Conservation (phyloP, 139 green algal genomes). For the Ettlia oleoabundans region DNA sequence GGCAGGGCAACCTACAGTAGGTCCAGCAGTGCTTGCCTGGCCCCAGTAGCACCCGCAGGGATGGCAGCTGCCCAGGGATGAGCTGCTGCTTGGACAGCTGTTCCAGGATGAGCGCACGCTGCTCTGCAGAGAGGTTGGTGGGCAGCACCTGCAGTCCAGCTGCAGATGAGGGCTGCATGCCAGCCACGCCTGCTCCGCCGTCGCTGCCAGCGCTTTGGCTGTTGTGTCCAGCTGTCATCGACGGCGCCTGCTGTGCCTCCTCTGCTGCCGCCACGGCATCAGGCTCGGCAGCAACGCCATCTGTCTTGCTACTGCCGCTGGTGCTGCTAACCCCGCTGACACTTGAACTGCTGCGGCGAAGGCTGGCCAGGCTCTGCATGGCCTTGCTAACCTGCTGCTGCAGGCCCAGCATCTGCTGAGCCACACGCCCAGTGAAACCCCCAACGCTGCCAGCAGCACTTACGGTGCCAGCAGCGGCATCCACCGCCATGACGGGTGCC, state of each 20-base stretch:
- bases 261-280: background rate
- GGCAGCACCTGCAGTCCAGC: background rate
- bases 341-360: background rate
- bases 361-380: slow-evolving; percentile 20
- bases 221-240: background rate
- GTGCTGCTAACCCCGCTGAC: background rate
- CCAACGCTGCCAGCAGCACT: background rate
- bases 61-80: background rate
- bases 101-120: background rate
- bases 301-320: background rate
- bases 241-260: background rate
- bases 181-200: background rate
- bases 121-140: background rate
- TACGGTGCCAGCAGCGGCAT: background rate
- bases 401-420: slow-evolving; percentile 19
- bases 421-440: slow-evolving; percentile 4
- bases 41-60: background rate
- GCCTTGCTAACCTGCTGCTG: slow-evolving; percentile 31
- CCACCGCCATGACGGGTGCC: background rate
- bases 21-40: background rate
- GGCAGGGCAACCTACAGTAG: background rate
- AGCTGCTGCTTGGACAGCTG: slow-evolving; percentile 15
- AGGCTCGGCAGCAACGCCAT: background rate
- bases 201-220: background rate
- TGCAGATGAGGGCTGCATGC: background rate